These are phyloP conservation scores for Annulohypoxylon moriforme DNA, from an alignment of 495 filamentous ascomycete species.

Conservation along the genomic window DNA sequence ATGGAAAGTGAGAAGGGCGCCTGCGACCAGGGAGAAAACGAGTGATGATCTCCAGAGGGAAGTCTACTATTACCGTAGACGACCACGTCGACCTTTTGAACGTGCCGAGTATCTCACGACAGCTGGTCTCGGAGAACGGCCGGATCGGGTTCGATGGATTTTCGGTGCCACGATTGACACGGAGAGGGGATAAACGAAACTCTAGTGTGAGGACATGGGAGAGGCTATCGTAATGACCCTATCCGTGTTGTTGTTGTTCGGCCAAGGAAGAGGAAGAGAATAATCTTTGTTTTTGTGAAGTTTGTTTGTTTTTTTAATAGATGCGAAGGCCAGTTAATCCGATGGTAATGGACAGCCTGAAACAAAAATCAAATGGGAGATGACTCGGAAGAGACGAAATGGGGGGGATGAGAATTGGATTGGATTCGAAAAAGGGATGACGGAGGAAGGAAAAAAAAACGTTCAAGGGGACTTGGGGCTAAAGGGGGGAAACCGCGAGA, in stretches of 20 bases:
- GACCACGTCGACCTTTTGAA: conserved; percentile 45
- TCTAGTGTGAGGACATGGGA: conserved; percentile 48
- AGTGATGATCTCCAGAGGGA: conserved; percentile 53
- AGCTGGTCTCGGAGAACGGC: conserved; percentile 46
- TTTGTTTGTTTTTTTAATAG: conserved; percentile 34
- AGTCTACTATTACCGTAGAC: conserved; percentile 65
- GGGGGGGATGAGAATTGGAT: conserved; percentile 11
- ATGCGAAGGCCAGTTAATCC: conserved; percentile 22
- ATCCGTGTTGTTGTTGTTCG: conserved; percentile 34
- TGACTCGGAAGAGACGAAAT: conserved; percentile 33
- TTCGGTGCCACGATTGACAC: conserved; percentile 48
- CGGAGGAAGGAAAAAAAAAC: conserved; percentile 36
- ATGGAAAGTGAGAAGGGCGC: conserved; percentile 64
- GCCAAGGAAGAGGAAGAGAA: conserved; percentile 30
- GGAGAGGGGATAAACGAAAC: conserved; percentile 35
- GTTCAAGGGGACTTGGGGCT: conserved; percentile 34
- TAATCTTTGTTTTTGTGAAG: conserved; percentile 35
- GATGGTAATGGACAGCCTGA: conserved; percentile 29
- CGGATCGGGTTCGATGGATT: conserved; percentile 30
- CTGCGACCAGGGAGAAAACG: conserved; percentile 61
- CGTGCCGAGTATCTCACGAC: conserved; percentile 48
- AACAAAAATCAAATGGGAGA: conserved; percentile 33
- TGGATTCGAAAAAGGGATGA: conserved; percentile 41
- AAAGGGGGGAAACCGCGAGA: conserved; percentile 42
- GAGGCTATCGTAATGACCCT: conserved; percentile 46